These are phyloP conservation scores for Serendipita vermifera DNA, from an alignment of 768 basidiomycete species.

Conservation along the genomic window DNA sequence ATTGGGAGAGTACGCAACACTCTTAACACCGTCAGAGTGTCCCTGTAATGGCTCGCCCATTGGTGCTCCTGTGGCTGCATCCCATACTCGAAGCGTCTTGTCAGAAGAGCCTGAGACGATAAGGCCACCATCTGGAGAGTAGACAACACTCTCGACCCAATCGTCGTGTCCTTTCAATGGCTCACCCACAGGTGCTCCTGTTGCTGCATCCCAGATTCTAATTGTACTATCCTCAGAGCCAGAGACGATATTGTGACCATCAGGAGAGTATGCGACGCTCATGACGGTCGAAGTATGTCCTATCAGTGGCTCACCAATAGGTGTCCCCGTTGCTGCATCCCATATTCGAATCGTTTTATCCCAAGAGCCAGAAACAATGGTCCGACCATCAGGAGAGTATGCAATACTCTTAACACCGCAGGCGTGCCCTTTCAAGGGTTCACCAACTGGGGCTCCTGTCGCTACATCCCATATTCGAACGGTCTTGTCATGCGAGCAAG, in stretches of 20 bases:
- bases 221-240: no score
- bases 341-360: constrained; percentile 15
- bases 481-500: no score
- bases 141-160: constrained; percentile 9
- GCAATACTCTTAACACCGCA: constrained; percentile 8
- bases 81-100: constrained; percentile 15
- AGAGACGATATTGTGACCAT: no score
- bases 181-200: no score
- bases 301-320: not conserved
- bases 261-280: no score
- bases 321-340: constrained; percentile 13
- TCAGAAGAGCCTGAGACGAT: constrained; percentile 15
- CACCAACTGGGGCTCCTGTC: not conserved
- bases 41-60: no score
- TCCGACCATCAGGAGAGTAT: constrained; percentile 15
- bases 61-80: constrained; percentile 10
- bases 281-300: no score
- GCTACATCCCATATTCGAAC: no score
- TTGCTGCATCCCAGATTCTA: no score
- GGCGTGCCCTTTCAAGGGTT: constrained; percentile 6
- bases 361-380: constrained; percentile 14
- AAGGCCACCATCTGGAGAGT: constrained; percentile 15
- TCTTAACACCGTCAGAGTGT: no score
- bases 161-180: constrained; percentile 15
- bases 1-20: no score